phyloP scores from a whole-genome alignment of 2,329 filamentous ascomycete species.

The Cryphonectria japonica region DNA sequence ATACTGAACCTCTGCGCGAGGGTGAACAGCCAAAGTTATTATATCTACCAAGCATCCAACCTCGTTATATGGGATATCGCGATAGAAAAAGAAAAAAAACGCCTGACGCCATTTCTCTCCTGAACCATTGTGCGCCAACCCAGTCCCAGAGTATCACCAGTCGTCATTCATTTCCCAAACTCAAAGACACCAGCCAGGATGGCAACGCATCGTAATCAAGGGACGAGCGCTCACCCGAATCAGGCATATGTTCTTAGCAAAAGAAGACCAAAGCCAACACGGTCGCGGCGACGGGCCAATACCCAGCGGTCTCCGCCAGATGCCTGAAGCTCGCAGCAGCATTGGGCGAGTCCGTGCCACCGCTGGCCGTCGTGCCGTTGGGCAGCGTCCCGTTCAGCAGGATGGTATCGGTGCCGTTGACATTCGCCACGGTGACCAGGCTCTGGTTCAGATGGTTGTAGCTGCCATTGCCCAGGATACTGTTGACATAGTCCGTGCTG shows the following conservation, averaged over 20 bases:
- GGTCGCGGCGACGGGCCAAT: slow-evolving; percentile 54
- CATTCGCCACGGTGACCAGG: slow-evolving; percentile 62
- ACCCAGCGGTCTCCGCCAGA: slow-evolving; percentile 47
- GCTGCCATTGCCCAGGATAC: slow-evolving; percentile 68
- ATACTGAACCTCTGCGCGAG: background rate
- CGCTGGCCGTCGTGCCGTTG: slow-evolving; percentile 63
- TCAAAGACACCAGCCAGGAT: background rate
- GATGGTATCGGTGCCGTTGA: slow-evolving; percentile 67
- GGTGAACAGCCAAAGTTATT: background rate
- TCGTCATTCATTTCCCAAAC: background rate
- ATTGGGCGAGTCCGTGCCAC: slow-evolving; percentile 47
- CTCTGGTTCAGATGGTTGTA: slow-evolving; percentile 63
- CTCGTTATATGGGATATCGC: background rate
- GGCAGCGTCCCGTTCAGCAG: slow-evolving; percentile 77
- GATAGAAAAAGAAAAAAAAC: background rate
- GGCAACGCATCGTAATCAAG: background rate
- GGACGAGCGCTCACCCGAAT: background rate
- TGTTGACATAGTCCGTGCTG: slow-evolving; percentile 60
- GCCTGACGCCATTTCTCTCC: background rate
- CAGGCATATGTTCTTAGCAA: slow-evolving; percentile 36
- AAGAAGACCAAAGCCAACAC: slow-evolving; percentile 50
- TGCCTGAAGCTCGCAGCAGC: slow-evolving; percentile 40
- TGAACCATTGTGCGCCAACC: background rate
- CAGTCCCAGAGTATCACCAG: background rate
- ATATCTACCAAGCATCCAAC: background rate